Evolutionary conservation across 306 rosid genomes (phyloP).

Genomic region (Cucurbita argyrosperma): DNA sequence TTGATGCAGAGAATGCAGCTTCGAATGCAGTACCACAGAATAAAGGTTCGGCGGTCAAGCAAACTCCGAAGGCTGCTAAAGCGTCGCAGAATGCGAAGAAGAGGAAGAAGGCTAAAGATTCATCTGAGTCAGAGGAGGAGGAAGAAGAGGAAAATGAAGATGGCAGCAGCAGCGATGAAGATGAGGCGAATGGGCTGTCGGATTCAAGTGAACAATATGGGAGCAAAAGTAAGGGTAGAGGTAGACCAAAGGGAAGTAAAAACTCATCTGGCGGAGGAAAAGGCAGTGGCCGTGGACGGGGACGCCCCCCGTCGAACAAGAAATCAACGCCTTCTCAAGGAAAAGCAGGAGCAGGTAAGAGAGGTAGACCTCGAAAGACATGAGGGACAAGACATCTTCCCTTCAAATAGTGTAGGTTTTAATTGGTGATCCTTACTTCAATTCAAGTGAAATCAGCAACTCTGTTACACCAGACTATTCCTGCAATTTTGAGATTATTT

Average conservation of each 20-base stretch:
- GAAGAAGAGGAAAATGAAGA: conserved; percentile 22
- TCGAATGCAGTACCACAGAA: conserved; percentile 17
- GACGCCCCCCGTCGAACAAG: conserved; percentile 37
- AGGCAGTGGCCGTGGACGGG: conserved; percentile 39
- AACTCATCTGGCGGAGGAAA: conserved; percentile 19
- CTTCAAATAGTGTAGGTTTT: not conserved
- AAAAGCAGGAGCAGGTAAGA: conserved; percentile 34
- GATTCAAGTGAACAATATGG: conserved; percentile 29
- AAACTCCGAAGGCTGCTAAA: conserved; percentile 46
- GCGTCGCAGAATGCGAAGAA: conserved; percentile 47
- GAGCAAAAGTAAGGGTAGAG: conserved; percentile 37
- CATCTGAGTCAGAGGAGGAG: conserved; percentile 53
- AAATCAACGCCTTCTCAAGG: conserved; percentile 31
- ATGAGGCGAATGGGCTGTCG: conserved; percentile 36
- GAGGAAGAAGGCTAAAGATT: conserved; percentile 57
- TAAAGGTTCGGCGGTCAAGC: conserved; percentile 32
- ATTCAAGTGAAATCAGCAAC: conserved; percentile 26
- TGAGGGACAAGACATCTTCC: conserved; percentile 16
- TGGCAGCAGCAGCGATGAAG: conserved; percentile 42
- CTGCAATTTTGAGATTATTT: conserved; percentile 11
- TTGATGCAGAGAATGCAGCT: conserved; percentile 35
- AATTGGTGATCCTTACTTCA: conserved; percentile 39
- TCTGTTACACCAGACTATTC: conserved; percentile 19
- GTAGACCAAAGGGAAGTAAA: conserved; percentile 42
- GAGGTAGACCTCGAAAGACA: conserved; percentile 80